Base-by-base conservation (phyloP, 352 stramenopile genomes). In the Phytophthora pseudosyringae region DNA sequence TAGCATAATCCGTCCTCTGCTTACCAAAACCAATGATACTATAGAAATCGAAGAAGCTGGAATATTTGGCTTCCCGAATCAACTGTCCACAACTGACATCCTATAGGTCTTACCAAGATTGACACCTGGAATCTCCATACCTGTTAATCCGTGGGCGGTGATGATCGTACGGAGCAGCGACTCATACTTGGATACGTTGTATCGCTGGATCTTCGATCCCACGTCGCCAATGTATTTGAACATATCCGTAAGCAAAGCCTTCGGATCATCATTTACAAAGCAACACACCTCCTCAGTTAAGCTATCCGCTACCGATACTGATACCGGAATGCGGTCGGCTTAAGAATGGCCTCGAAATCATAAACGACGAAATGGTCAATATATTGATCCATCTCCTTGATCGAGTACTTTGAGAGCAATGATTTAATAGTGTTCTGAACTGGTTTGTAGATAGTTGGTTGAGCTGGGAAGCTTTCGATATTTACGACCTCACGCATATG, bases 321-420 rank as follows among this genome's bases (percentile, higher is more conserved):
- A 49, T 5, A 59, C 51, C 3, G 51, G 51, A 32, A 59, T 50
- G 4, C 50, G 51, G 29, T 41, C 3, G 39, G 49, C 35, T 46
- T 57, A 0, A 57, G 49, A 4, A 57, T 57, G 4, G 36, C 50
- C 25, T 48, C 50, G 36, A 60, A 51, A 16, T 60, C 52, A 36
- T 60, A 60, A 2, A 60, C 52, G 6, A 51, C 33, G 16, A 51
- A 60, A 11, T 60, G 55, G 32, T 63, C 44, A 1, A 63, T 8
- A 12, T 63, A 63, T 0, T 63, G 55, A 5, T 55, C 33, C 26
- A 25, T 6, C 36, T 13, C 12, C 13, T 54, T 63, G 9, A 63
- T 48, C 0, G 25, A 55, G 3, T 53, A 63, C 44, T 63, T 63
- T 0, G 10, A 50, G 0, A 56, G 32, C 11, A 61, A 1, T 9